Conservation (phyloP, 768 basidiomycete genomes). For the Lentinula edodes region DNA sequence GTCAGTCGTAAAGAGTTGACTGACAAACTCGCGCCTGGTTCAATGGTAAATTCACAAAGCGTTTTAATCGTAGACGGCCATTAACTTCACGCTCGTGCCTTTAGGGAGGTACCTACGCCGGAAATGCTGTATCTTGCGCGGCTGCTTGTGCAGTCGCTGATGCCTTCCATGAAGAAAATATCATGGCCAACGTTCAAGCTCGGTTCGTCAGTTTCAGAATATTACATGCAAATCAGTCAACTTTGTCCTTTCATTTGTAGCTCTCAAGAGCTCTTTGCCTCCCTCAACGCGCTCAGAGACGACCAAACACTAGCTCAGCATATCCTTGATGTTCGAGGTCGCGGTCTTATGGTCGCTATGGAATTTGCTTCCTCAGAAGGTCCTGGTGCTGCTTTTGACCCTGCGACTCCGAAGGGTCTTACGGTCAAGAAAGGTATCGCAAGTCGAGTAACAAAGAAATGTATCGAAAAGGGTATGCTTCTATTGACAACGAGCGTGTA, state of each 20-base stretch:
- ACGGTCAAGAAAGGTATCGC: constrained; percentile 42
- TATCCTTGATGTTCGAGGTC: constrained; percentile 84
- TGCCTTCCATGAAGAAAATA: constrained; percentile 72
- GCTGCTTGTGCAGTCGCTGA: constrained; percentile 82
- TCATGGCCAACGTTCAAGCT: constrained; percentile 72
- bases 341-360: constrained; percentile 84
- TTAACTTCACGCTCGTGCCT: too few relatives aligned
- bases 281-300: constrained; percentile 52
- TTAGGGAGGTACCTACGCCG: constrained; percentile 86
- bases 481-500: constrained; percentile 88
- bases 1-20: constrained; percentile 77
- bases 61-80: not conserved
- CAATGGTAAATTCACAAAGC: constrained; percentile 47
- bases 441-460: constrained; percentile 65
- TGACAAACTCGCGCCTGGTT: constrained; percentile 72
- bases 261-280: constrained; percentile 64
- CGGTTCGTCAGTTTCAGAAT: constrained; percentile 37
- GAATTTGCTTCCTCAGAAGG: constrained; percentile 67
- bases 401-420: constrained; percentile 21
- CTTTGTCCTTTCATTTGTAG: constrained; percentile 25
- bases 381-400: constrained; percentile 41
- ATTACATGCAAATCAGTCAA: not conserved
- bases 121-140: constrained; percentile 89
- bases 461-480: constrained; percentile 81
- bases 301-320: constrained; percentile 45